Evolutionary conservation across 169 alveolate genomes (phyloP), one percentile per base, ranked within the genome.

Genomic region (Eimeria tenella): DNA sequence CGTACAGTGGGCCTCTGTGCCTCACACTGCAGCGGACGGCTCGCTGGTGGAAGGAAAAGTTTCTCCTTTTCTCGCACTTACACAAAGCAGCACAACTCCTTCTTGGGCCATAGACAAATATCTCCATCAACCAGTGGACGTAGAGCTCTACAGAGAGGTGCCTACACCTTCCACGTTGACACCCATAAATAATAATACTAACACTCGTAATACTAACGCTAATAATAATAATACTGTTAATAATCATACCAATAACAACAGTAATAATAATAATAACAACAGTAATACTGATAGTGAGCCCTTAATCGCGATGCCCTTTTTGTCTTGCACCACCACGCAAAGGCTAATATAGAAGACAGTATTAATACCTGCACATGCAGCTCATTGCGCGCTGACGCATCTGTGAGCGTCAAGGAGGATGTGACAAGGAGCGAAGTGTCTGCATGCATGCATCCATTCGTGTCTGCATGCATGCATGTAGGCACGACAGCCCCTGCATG

Each of bases 31-130:
- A 4, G 52, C 83, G 9, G 83, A 70, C 55, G 93, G 93, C 19
- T 50, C 74, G n/a, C 53, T 87, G 55, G 93, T 87, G 68, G 93
- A 87, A 31, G 74, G 86, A 25, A 88, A 62, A 31, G 86, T 55
- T 3, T 74, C 89, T 4, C 94, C 86, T 8, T 70, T 88, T 60
- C 77, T 70, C 49, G 10, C 86, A 0, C 87, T 70, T 21, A 52
- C 55, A 50, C 74, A 62, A 9, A 15, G 49, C 4, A 42, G 55
- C 62, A 42, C 75, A 17, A 65, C 53, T 5, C 21, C 75, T 5
- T 10, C 62, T 4, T 60, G 82, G 92, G 21, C 50, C 55, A 10
- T 63, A 4, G 82, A 84, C 81, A 84, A 84, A 49, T 63, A 49
- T 52, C 62, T 63, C 0, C 60, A 84, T 63, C 79, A 60, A 63